phyloP scores from a whole-genome alignment of 192 early-diverging fungal species.

The Coemansia sp. region DNA sequence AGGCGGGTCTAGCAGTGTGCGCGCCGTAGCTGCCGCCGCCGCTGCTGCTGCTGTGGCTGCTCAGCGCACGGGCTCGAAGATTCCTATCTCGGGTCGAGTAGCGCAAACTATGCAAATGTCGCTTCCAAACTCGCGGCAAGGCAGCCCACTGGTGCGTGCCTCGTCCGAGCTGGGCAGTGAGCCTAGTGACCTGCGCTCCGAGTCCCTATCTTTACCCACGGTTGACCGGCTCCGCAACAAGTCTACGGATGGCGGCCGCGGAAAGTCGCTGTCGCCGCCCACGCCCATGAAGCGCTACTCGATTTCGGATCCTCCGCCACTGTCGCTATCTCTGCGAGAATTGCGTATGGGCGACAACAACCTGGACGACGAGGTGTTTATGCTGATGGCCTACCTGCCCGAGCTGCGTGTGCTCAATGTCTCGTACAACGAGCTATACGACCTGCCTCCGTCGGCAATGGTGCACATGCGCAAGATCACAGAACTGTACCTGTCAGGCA shows the following conservation, averaged over 20 bases:
- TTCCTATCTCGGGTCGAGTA: constrained; percentile 8
- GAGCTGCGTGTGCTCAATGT: constrained; percentile 75
- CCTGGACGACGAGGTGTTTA: constrained; percentile 75
- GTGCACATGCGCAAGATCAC: constrained; percentile 61
- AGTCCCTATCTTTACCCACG: background rate
- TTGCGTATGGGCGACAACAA: constrained; percentile 80
- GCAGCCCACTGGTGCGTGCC: constrained; percentile 31
- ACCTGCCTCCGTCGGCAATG: constrained; percentile 72
- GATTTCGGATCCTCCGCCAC: constrained; percentile 51
- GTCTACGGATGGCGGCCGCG: constrained; percentile 34
- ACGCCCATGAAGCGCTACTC: constrained; percentile 37
- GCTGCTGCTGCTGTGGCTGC: constrained; percentile 48
- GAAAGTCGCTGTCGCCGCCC: constrained; percentile 10
- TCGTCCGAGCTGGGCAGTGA: constrained; percentile 17
- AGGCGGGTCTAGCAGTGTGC: constrained; percentile 38
- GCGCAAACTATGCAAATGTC: constrained; percentile 32
- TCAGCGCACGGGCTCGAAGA: constrained; percentile 29
- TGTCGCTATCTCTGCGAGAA: constrained; percentile 52
- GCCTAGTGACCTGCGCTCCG: background rate
- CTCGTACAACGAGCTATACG: constrained; percentile 72
- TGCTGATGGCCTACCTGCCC: constrained; percentile 63
- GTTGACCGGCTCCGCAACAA: constrained; percentile 27
- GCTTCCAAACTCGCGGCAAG: constrained; percentile 21
- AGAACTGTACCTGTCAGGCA: constrained; percentile 80
- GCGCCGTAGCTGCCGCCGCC: constrained; percentile 41